Evolutionary conservation across 306 rosid genomes (phyloP).

Genomic region (Quercus wislizeni): DNA sequence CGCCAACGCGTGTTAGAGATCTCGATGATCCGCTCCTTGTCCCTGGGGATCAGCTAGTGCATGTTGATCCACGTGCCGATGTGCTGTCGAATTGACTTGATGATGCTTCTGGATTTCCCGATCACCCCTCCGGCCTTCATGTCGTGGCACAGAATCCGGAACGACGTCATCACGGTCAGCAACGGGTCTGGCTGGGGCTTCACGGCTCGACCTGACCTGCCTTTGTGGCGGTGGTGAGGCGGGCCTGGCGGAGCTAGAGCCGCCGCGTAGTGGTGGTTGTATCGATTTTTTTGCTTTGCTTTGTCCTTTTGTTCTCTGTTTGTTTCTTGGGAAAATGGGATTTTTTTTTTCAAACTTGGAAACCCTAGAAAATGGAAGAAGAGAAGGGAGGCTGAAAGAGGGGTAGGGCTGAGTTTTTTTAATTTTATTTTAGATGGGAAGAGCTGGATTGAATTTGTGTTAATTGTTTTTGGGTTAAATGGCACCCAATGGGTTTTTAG

Average conservation of each 20-base stretch:
- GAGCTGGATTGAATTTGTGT: no score
- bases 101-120: constrained; percentile 88
- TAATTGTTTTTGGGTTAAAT: no score
- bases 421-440: no score
- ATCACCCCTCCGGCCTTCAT: constrained; percentile 89
- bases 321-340: constrained; percentile 20
- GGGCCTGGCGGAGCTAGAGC: not conserved
- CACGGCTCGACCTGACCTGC: constrained; percentile 40
- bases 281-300: constrained; percentile 25
- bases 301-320: not conserved
- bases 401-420: no score
- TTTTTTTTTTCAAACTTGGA: not conserved
- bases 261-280: constrained; percentile 65
- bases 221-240: constrained; percentile 49
- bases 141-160: constrained; percentile 87
- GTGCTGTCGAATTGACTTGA: constrained; percentile 88
- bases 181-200: constrained; percentile 53
- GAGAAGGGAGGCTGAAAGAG: not conserved
- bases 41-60: constrained; percentile 57
- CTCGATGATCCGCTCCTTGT: no score
- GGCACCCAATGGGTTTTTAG: no score
- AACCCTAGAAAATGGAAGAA: constrained; percentile 41
- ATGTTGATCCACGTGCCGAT: constrained; percentile 99
- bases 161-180: constrained; percentile 58
- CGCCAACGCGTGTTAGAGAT: no score